These are phyloP conservation scores for Venturia asperata DNA, from an alignment of 2,329 filamentous ascomycete genomes.

Conservation along the genomic window DNA sequence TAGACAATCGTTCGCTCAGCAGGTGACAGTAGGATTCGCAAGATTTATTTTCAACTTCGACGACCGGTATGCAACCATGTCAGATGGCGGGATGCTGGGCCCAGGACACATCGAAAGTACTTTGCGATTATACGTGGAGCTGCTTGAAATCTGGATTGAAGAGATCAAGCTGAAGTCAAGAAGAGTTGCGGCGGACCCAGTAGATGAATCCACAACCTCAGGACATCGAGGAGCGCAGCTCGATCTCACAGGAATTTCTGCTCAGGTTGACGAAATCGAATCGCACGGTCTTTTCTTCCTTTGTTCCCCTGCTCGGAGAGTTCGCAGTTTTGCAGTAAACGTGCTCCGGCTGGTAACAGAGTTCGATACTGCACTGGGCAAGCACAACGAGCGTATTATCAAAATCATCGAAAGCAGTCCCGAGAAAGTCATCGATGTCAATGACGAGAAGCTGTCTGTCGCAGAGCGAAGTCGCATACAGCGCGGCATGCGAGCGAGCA, in stretches of 20 bases:
- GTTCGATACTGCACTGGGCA: conserved; percentile 82
- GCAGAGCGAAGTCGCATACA: conserved; percentile 89
- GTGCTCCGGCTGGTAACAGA: conserved; percentile 88
- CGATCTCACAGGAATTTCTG: conserved; percentile 80
- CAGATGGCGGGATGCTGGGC: conserved; percentile 92
- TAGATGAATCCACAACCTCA: conserved; percentile 53
- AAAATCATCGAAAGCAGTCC: conserved; percentile 88
- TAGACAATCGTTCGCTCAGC: conserved; percentile 82
- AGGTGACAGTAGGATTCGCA: conserved; percentile 93
- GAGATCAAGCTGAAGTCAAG: conserved; percentile 83
- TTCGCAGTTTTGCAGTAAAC: conserved; percentile 84
- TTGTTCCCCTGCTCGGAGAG: conserved; percentile 87
- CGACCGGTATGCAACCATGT: conserved; percentile 94
- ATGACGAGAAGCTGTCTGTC: conserved; percentile 83
- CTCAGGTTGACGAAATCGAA: conserved; percentile 93
- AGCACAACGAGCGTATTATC: conserved; percentile 75
- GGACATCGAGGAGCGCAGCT: conserved; percentile 70
- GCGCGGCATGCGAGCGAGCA: conserved; percentile 77
- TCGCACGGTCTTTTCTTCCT: conserved; percentile 95
- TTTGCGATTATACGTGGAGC: conserved; percentile 81
- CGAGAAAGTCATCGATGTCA: conserved; percentile 80
- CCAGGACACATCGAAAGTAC: conserved; percentile 93
- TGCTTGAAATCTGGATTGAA: conserved; percentile 95
- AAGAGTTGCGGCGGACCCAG: conserved; percentile 57
- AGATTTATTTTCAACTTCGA: conserved; percentile 99